These are phyloP conservation scores for Xylaria hypoxylon DNA, from an alignment of 2,329 filamentous ascomycete genomes.

Conservation along the genomic window DNA sequence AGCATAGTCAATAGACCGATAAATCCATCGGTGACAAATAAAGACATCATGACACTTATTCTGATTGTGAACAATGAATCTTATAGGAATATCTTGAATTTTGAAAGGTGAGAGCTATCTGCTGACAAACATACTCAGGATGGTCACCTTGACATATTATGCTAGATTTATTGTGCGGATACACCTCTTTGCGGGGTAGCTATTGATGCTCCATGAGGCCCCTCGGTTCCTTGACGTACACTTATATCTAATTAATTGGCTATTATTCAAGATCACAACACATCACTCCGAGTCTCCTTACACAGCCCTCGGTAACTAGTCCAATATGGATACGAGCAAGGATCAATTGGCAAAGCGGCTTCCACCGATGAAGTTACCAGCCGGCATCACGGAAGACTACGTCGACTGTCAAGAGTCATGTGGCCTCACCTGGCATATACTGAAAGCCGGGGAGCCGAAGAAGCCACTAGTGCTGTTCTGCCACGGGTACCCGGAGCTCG, in stretches of 20 bases:
- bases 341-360: constrained; percentile 22
- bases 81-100: neutral
- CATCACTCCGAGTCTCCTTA: neutral
- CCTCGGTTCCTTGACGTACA: neutral
- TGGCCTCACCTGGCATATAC: constrained; percentile 70
- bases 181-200: constrained; percentile 10
- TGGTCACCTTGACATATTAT: neutral
- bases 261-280: neutral
- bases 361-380: constrained; percentile 57
- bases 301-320: neutral
- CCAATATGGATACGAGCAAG: constrained; percentile 17
- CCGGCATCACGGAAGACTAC: constrained; percentile 66
- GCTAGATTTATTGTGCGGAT: neutral
- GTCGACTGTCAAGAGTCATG: constrained; percentile 62
- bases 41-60: neutral
- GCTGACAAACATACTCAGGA: constrained; percentile 1
- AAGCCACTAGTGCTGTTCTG: constrained; percentile 70
- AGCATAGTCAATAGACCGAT: too few relatives aligned
- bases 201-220: neutral
- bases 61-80: neutral
- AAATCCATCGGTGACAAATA: neutral
- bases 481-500: constrained; percentile 76
- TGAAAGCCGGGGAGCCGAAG: constrained; percentile 62
- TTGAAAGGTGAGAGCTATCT: neutral
- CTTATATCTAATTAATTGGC: neutral